phyloP scores from a whole-genome alignment of 371 early-diverging fungal genomes.

The Dentiscutata heterogama region DNA sequence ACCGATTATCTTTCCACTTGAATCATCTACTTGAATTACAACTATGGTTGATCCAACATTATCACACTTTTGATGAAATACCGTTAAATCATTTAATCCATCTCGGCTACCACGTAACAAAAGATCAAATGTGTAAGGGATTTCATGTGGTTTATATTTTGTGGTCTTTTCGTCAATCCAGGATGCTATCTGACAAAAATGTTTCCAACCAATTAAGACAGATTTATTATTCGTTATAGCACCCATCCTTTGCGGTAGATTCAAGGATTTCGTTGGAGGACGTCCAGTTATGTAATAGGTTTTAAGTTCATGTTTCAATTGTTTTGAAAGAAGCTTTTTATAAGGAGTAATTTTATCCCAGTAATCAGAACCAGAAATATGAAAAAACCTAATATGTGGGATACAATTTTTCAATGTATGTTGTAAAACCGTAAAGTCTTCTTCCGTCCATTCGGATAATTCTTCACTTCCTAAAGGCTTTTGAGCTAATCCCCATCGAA shows the following conservation, averaged over 20 bases:
- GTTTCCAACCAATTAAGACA: not conserved
- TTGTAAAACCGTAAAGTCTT: not conserved
- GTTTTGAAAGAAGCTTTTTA: conserved; percentile 22
- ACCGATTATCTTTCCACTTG: not conserved
- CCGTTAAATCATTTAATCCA: not conserved
- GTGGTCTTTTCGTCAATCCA: conserved; percentile 23
- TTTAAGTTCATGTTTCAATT: conserved; percentile 30
- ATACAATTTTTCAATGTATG: conserved; percentile 20
- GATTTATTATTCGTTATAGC: not conserved
- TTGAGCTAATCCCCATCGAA: conserved; percentile 29
- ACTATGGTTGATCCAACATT: conserved; percentile 31
- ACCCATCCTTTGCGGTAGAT: not conserved
- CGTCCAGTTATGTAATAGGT: conserved; percentile 5
- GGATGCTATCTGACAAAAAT: not conserved
- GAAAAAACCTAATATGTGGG: conserved; percentile 31
- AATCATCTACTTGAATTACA: not conserved
- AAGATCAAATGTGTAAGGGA: conserved; percentile 25
- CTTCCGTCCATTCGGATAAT: not conserved
- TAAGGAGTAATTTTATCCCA: conserved; percentile 26
- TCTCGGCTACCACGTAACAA: conserved; percentile 14
- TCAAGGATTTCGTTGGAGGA: not conserved
- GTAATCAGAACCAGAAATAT: conserved; percentile 30
- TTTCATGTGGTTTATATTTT: not conserved
- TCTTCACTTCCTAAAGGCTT: not conserved
- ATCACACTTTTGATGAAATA: conserved; percentile 35